A percentile compares a stretch with the other conserved stretches of the same genome.
phyloP scores from a whole-genome alignment of 1,139 yeast genomes.

The Blastobotrys niveus region DNA sequence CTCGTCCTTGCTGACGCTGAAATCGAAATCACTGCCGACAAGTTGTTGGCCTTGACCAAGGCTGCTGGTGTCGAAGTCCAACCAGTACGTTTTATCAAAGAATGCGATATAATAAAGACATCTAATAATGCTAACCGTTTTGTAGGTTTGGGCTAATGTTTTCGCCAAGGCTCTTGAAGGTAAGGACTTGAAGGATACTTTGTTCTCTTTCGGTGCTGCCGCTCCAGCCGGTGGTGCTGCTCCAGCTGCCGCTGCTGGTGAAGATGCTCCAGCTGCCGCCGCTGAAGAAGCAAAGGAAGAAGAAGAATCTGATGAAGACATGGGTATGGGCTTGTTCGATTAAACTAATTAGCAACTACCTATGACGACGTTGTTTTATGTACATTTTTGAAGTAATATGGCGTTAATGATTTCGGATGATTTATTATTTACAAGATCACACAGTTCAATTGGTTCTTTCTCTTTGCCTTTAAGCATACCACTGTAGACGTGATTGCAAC shows the following conservation, averaged over 20 bases:
- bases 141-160: constrained; percentile 88
- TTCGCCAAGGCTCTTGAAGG: constrained; percentile 97
- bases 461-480: no score
- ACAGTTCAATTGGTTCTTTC: no score
- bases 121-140: constrained; percentile 28
- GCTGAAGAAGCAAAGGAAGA: constrained; percentile 31
- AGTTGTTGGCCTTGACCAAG: constrained; percentile 74
- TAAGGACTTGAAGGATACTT: constrained; percentile 87
- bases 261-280: constrained; percentile 58
- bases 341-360: no score
- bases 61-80: constrained; percentile 91
- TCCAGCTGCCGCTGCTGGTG: constrained; percentile 56
- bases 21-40: constrained; percentile 89
- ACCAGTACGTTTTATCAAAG: constrained; percentile 38
- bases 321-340: constrained; percentile 39
- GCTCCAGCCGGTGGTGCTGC: constrained; percentile 55
- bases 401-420: no score
- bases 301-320: constrained; percentile 35
- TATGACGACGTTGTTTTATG: no score
- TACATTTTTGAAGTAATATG: no score
- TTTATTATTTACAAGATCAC: no score
- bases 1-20: constrained; percentile 97
- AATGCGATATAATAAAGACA: neutral
- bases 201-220: constrained; percentile 68
- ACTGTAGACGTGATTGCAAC: no score